These are phyloP conservation scores for Harrya chromipes DNA, from an alignment of 768 basidiomycete species.

Conservation along the genomic window DNA sequence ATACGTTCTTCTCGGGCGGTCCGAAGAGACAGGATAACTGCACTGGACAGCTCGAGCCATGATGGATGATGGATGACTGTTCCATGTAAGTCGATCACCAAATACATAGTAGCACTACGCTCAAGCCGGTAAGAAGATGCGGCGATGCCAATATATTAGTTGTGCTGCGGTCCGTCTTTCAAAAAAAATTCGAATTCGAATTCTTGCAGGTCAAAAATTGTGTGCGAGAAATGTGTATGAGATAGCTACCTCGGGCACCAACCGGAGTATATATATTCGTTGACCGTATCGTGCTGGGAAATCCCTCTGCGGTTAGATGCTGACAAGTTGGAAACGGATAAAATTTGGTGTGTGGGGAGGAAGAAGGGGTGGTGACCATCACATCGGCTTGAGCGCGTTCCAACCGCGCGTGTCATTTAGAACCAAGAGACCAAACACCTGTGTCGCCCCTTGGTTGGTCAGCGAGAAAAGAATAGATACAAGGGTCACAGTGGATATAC, in stretches of 20 bases:
- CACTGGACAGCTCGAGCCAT: background rate
- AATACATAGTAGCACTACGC: constrained; percentile 12
- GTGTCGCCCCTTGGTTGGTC: constrained; percentile 8
- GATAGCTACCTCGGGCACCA: too few species aligned
- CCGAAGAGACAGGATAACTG: constrained; percentile 3
- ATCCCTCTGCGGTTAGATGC: background rate
- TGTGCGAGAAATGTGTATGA: background rate
- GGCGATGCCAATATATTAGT: background rate
- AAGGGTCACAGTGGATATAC: constrained; percentile 1
- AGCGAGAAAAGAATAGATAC: constrained; percentile 2
- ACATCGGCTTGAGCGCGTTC: constrained; percentile 10
- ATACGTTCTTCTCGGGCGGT: constrained; percentile 9
- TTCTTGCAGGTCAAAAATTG: background rate
- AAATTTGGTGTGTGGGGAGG: background rate
- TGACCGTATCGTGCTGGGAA: too few species aligned
- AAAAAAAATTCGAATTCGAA: too few species aligned
- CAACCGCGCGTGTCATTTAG: constrained; percentile 5
- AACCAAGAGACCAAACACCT: constrained; percentile 9
- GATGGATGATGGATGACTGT: constrained; percentile 1
- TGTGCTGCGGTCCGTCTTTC: background rate
- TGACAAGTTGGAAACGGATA: background rate
- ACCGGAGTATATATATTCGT: too few species aligned
- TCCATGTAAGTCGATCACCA: constrained; percentile 3
- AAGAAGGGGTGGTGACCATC: constrained; percentile 1
- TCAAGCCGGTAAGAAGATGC: constrained; percentile 2